These are phyloP conservation scores for Tolypocladium tundrense DNA, from an alignment of 2,329 filamentous ascomycete species.

Conservation along the genomic window DNA sequence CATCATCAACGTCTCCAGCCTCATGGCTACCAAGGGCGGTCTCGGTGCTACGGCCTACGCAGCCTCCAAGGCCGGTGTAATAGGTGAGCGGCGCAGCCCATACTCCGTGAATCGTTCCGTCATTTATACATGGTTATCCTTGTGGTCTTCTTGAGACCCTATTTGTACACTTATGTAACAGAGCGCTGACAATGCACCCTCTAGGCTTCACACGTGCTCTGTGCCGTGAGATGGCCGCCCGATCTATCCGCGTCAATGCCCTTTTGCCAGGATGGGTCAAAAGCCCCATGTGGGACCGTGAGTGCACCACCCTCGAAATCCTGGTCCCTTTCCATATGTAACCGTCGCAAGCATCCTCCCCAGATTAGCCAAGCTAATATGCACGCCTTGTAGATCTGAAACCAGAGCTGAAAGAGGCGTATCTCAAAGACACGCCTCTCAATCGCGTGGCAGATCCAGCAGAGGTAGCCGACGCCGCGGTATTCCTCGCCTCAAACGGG, in stretches of 20 bases:
- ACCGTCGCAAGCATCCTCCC: background rate
- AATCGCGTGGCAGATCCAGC: conserved; percentile 55
- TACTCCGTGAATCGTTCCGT: conserved; percentile 2
- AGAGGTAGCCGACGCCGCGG: conserved; percentile 73
- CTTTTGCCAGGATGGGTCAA: conserved; percentile 76
- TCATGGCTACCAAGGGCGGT: conserved; percentile 61
- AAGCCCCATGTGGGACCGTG: conserved; percentile 70
- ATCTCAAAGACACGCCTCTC: conserved; percentile 46
- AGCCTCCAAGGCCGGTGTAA: conserved; percentile 69
- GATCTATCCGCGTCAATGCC: conserved; percentile 64
- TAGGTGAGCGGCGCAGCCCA: conserved; percentile 39
- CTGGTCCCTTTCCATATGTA: background rate
- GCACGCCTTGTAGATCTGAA: conserved; percentile 26
- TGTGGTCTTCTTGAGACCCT: background rate
- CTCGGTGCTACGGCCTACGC: conserved; percentile 64
- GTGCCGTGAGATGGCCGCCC: conserved; percentile 48
- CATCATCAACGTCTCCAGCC: conserved; percentile 74
- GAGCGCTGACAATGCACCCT: conserved; percentile 4
- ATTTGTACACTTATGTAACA: conserved; percentile 7
- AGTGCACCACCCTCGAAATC: conserved; percentile 14
- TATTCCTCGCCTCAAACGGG: conserved; percentile 66
- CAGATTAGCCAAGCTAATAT: conserved; percentile 23
- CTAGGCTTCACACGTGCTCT: conserved; percentile 59
- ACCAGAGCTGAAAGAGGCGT: conserved; percentile 24
- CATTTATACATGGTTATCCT: conserved; percentile 3